A percentile compares a stretch with the other conserved stretches of the same genome.
Conservation (phyloP, 192 early-diverging fungal species). For the Oehlia diaphana region DNA sequence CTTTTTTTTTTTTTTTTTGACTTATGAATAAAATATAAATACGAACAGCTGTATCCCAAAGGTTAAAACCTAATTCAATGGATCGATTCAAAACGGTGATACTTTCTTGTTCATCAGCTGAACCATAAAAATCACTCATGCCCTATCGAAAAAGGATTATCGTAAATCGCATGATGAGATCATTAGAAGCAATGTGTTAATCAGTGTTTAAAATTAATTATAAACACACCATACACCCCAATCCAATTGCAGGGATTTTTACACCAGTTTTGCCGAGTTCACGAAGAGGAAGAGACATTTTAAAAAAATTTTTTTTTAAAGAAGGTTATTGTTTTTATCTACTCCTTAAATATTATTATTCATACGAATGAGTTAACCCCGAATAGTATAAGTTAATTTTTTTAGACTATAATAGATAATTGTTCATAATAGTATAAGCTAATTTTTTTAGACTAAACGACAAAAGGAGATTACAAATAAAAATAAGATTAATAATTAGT, state of each 20-base stretch:
- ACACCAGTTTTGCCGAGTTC: constrained; percentile 41
- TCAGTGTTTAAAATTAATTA: background rate
- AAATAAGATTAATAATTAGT: too few species aligned
- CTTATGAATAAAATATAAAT: background rate
- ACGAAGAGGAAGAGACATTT: constrained; percentile 16
- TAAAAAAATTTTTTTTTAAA: background rate
- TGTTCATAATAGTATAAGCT: too few species aligned
- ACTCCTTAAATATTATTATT: too few species aligned
- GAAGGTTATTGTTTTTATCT: too few species aligned
- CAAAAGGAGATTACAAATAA: too few species aligned
- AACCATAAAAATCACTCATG: constrained; percentile 43
- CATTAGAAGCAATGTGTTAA: too few species aligned
- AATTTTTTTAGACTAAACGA: too few species aligned
- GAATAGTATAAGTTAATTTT: too few species aligned
- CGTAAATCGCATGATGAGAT: too few species aligned
- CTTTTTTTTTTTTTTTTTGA: too few species aligned
- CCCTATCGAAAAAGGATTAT: background rate
- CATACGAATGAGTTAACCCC: too few species aligned
- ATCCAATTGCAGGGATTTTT: constrained; percentile 36
- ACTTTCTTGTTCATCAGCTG: constrained; percentile 37
- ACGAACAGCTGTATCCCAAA: constrained; percentile 54
- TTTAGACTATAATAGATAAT: too few species aligned
- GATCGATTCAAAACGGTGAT: constrained; percentile 45
- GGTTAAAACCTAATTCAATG: constrained; percentile 52
- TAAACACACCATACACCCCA: constrained; percentile 40